Evolutionary conservation across 2,329 filamentous ascomycete genomes (phyloP), one percentile per base, ranked within the genome.

Genomic region (Annulohypoxylon truncatum): DNA sequence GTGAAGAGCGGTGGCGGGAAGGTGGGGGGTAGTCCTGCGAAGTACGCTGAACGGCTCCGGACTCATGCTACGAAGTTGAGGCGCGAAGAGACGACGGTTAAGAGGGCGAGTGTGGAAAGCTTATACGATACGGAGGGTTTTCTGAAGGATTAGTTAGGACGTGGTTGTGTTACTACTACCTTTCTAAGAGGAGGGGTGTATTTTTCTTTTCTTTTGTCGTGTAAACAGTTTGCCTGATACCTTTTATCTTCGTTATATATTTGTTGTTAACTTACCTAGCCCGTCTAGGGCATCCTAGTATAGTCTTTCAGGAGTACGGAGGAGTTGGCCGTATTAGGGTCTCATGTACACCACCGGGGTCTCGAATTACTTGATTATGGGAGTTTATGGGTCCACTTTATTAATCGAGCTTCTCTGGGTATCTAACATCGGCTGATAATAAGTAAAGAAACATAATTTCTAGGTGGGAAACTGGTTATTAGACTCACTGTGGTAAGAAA

Each of bases 81-180:
- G 55, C 52, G 52, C 22, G 51, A 63, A 33, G 62, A 69, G 28
- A 44, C 29, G 48, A 33, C 55, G 24, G 53, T 44, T 18, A 67
- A 57, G 44, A 53, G 65, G 9, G 33, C 29, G 38, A 72, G 68
- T 42, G 44, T 68, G 5, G 62, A 73, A 48, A 72, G 69, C n/a
- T 47, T 75, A 44, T 76, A 75, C 22, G 74, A 73, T 47, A 61
- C 69, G 9, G 66, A 73, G 47, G 71, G 71, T 31, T 74, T 75
- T 46, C 40, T 73, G 47, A 75, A 68, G 64, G 69, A 53, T 29
- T 69, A 71, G 13, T 50, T 57, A 33, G 31, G 5, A 15, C 10
- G 13, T 24, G n/a, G 6, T 57, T 48, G 29, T 38, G 59, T 26
- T 52, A 22, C n/a, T 13, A 12, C 22, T 10, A 15, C 22, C 57